Evolutionary conservation across 352 stramenopile species (phyloP), one percentile per base, ranked within the genome.

Genomic region (Globisporangium viniferum): DNA sequence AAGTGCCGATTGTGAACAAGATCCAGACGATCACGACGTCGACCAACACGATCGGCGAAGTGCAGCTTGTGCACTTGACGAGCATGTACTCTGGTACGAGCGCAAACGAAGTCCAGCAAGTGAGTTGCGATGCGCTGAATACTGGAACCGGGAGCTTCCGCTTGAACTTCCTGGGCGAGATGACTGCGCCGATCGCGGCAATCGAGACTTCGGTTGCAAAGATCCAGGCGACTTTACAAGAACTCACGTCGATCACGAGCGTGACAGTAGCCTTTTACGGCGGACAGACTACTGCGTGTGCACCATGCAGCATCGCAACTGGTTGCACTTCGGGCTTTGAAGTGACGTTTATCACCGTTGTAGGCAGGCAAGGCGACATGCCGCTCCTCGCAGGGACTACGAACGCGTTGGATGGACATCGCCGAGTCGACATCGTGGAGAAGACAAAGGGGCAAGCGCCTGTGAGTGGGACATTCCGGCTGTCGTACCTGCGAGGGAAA

Each of bases 51-150:
- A 31, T 79, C 1, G 81, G 74, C 15, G 96, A 98, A 74, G 82
- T 98, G 2, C 96, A 99, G 64, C 75, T 98, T 12, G 74, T 98
- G 29, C 79, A 90, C 20, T 67, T 97, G 71, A 97, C 88, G 5
- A 93, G 82, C 14, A 90, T 78, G 10, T 97, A 93, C 68, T 64
- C 59, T 18, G 83, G 87, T 12, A 66, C 79, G 27, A 36, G 73
- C 7, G 64, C 66, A 7, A 84, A 69, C 27, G 95, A 99, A 78
- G 76, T 97, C 3, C 96, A 99, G 75, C 73, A 82, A 29, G 83
- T 99, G 46, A 83, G 76, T 5, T 99, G 97, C 67, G 96, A 99
- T 71, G 94, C 93, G 9, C 84, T 76, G 39, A 92, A 82, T 51
- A 62, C 67, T 0, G 83, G 61, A 3, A 77, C 64, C 0, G 96